A percentile compares a stretch with the other conserved stretches of the same genome.
Evolutionary conservation across 2,329 filamentous ascomycete genomes (phyloP).

Genomic region (Cercospora zeae-maydis): DNA sequence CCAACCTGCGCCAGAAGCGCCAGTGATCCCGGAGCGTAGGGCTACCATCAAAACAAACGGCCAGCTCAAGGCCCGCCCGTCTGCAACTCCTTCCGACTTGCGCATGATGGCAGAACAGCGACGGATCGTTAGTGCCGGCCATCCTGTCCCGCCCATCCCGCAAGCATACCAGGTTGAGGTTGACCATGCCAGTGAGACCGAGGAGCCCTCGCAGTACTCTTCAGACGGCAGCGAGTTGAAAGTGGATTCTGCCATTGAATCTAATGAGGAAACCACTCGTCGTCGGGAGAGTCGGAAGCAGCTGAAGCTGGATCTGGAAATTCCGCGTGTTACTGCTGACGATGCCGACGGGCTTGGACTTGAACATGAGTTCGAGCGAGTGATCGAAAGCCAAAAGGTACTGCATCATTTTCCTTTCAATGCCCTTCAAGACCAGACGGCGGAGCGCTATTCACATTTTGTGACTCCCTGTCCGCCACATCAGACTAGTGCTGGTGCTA

Average conservation of each 20-base stretch:
- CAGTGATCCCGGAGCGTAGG: slow-evolving; percentile 67
- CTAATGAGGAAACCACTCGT: slow-evolving; percentile 17
- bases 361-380: slow-evolving; percentile 87
- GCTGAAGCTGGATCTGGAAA: slow-evolving; percentile 54
- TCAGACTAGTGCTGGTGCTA: slow-evolving; percentile 38
- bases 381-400: slow-evolving; percentile 98
- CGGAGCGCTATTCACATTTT: slow-evolving; percentile 10
- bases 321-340: slow-evolving; percentile 67
- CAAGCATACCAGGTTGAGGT: slow-evolving; percentile 28
- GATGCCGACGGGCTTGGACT: slow-evolving; percentile 81
- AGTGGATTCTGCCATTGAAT: slow-evolving; percentile 28
- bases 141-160: slow-evolving; percentile 35
- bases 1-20: slow-evolving; percentile 16
- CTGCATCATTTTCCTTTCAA: slow-evolving; percentile 34
- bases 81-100: slow-evolving; percentile 80
- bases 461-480: slow-evolving; percentile 18
- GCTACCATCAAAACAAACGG: slow-evolving; percentile 86
- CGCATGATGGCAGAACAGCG: slow-evolving; percentile 81
- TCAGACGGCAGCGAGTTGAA: slow-evolving; percentile 29
- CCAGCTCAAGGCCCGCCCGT: slow-evolving; percentile 82
- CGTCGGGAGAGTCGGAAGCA: slow-evolving; percentile 24
- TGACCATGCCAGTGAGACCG: slow-evolving; percentile 16
- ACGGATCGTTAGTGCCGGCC: slow-evolving; percentile 75
- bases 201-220: slow-evolving; percentile 27
- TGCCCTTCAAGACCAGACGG: neutral